A percentile compares a stretch with the other conserved stretches of the same genome.
Conservation (phyloP, 177 flowering plant genomes). For the Tripterygium wilfordii region DNA sequence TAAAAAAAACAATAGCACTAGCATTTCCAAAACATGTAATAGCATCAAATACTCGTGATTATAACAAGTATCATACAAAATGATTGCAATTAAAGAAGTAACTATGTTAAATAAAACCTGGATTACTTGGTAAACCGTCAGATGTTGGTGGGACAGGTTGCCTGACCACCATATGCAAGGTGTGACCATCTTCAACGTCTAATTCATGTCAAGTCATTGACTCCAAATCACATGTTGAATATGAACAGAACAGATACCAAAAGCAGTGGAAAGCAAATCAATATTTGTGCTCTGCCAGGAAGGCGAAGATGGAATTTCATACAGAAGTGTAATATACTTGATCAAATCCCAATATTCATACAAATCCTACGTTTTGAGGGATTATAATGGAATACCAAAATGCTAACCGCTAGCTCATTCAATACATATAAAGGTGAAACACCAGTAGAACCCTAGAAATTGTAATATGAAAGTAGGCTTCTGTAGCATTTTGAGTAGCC, state of each 20-base stretch:
- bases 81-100: neutral
- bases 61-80: neutral
- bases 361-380: no score
- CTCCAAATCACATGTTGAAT: neutral
- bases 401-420: neutral
- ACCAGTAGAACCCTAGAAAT: neutral
- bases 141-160: slow-evolving; percentile 56
- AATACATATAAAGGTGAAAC: neutral
- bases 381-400: no score
- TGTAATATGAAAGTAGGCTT: no score
- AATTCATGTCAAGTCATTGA: slow-evolving; percentile 20
- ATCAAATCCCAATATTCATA: no score
- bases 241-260: neutral
- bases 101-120: slow-evolving; percentile 41
- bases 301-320: no score
- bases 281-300: no score
- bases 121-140: slow-evolving; percentile 33
- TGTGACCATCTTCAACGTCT: slow-evolving; percentile 99
- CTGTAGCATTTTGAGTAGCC: no score
- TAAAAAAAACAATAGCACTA: no score
- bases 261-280: neutral
- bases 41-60: neutral
- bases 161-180: slow-evolving; percentile 88
- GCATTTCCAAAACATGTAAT: no score
- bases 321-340: no score